phyloP scores from a whole-genome alignment of 495 filamentous ascomycete genomes.

The Cryomyces minteri region DNA sequence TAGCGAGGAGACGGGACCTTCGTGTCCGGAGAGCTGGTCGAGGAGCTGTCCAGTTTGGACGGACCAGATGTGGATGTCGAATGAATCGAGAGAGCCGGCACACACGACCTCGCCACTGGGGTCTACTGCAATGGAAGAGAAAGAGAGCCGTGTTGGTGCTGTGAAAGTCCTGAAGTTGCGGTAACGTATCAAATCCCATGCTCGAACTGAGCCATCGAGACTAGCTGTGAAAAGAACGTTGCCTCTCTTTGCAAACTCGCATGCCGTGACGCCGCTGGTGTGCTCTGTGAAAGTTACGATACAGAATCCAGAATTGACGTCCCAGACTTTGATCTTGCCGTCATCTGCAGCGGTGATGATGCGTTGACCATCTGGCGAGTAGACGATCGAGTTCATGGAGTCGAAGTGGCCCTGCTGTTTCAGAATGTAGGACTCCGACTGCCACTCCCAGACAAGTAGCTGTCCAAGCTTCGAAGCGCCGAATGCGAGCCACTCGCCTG shows the following conservation, averaged over 20 bases:
- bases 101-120: conserved; percentile 91
- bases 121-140: conserved; percentile 88
- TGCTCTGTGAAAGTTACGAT: conserved; percentile 97
- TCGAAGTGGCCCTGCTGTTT: conserved; percentile 98
- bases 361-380: conserved; percentile 83
- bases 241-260: conserved; percentile 83
- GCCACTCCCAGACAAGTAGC: conserved; percentile 97
- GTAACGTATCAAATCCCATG: conserved; percentile 93
- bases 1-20: conserved; percentile 75
- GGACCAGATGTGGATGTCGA: conserved; percentile 95
- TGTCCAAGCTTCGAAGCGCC: conserved; percentile 93
- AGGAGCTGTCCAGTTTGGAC: conserved; percentile 94
- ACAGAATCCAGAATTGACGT: conserved; percentile 88
- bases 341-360: conserved; percentile 90
- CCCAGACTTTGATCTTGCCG: conserved; percentile 97
- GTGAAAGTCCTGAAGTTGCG: conserved; percentile 96
- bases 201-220: conserved; percentile 79
- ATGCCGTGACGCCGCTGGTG: conserved; percentile 85
- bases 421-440: conserved; percentile 96
- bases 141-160: conserved; percentile 74
- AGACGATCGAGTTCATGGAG: conserved; percentile 82
- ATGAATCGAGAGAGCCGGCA: conserved; percentile 85
- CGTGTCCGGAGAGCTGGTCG: conserved; percentile 78
- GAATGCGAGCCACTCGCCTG: conserved; percentile 94
- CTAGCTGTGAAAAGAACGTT: conserved; percentile 90